These are phyloP conservation scores for Ramularia endophylla DNA, from an alignment of 2,329 filamentous ascomycete species.

Conservation along the genomic window DNA sequence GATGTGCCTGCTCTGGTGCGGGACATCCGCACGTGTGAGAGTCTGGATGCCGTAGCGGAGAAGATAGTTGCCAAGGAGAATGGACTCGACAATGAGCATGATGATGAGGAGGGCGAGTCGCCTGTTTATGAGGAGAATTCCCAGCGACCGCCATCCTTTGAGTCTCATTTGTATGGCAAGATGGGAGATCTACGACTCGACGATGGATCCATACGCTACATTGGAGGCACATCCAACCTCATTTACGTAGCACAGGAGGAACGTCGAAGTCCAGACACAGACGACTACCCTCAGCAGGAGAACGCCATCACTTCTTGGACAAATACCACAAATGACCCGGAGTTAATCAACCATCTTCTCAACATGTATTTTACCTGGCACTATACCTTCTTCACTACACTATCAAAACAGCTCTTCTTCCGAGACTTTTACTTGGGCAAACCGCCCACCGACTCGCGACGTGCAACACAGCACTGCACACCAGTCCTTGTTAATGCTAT, in stretches of 20 bases:
- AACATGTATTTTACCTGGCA: slow-evolving; percentile 99
- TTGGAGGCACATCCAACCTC: slow-evolving; percentile 89
- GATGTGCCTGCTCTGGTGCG: slow-evolving; percentile 76
- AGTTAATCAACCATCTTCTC: slow-evolving; percentile 77
- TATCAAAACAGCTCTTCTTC: slow-evolving; percentile 82
- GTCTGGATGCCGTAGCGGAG: slow-evolving; percentile 58
- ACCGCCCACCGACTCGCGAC: slow-evolving; percentile 42
- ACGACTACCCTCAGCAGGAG: slow-evolving; percentile 49
- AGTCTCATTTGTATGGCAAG: slow-evolving; percentile 80
- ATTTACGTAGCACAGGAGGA: slow-evolving; percentile 60
- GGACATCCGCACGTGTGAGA: slow-evolving; percentile 82
- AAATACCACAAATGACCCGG: slow-evolving; percentile 69
- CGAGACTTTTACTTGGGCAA: slow-evolving; percentile 74
- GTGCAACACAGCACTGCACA: slow-evolving; percentile 72
- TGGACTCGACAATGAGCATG: slow-evolving; percentile 39
- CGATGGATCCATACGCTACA: slow-evolving; percentile 82
- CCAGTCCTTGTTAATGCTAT: slow-evolving; percentile 89
- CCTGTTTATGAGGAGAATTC: slow-evolving; percentile 29
- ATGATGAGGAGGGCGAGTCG: slow-evolving; percentile 35
- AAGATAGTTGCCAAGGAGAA: slow-evolving; percentile 50
- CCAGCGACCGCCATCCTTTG: slow-evolving; percentile 43
- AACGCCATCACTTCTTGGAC: slow-evolving; percentile 84
- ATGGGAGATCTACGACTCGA: slow-evolving; percentile 88
- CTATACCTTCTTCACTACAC: slow-evolving; percentile 89
- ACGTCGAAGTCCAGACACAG: slow-evolving; percentile 28